Evolutionary conservation across 2,329 filamentous ascomycete species (phyloP), one percentile per base, ranked within the genome.

Genomic region (Aphanoascus verrucosus): DNA sequence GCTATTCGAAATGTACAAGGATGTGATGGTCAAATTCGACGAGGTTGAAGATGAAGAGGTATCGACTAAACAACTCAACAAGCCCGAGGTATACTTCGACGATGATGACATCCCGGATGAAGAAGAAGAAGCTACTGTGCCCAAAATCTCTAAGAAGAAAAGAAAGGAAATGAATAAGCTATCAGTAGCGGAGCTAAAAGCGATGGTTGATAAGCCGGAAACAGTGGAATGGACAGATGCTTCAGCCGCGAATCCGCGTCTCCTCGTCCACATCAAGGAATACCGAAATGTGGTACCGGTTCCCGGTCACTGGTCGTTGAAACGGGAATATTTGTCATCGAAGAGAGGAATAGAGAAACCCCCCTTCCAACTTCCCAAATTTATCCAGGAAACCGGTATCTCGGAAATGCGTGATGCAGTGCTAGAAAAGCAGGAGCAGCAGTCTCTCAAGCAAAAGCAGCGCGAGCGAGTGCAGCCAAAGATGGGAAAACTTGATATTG

Each of bases 201-300:
- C 91, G 5, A 74, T 95, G 53, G 93, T 96, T 56, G 80, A 78
- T 62, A 91, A 90, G 61, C 93, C 93, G 1, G 93, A 98, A 69
- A 82, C 95, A 8, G 91, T 98, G 5, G 93, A 98, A 64, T 97
- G 93, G 93, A 93, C 94, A 52, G 93, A 98, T 66, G 87, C 88
- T 11, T 94, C 88, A 14, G 90, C 93, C 0, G 82, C 86, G 23
- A 90, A 98, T 66, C 93, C 93, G 12, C 81, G 85, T 53, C 75
- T 97, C 42, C 79, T 98, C 9, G 88, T 97, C 23, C 87, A 94
- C 64, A 90, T 98, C 74, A 98, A 97, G 70, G 85, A 88, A 2
- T 87, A 94, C 67, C 83, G 90, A 61, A 98, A 98, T 66, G 87
- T 96, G 23, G 90, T 98, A 0, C 93, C 93, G 0, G 93, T 98